Base-by-base conservation (phyloP, 148 eudicot genomes). In the Pouteria glomerata region DNA sequence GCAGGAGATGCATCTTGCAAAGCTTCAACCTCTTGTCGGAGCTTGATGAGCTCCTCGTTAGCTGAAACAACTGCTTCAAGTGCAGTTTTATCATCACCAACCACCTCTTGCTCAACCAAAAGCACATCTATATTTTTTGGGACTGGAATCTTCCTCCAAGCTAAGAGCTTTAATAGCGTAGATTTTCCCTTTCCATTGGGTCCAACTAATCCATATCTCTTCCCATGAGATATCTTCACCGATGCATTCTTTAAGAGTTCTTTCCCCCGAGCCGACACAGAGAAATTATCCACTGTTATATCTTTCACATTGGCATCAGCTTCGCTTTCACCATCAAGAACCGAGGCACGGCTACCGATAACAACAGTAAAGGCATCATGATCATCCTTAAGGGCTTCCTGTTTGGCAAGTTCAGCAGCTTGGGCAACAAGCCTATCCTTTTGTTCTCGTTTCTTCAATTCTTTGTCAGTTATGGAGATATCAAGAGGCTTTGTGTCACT, bases 121-220 rank as follows among this genome's bases (percentile, higher is more conserved):
- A 66, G 70, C 70, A 66, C 70, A 48, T 66, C 70, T 30, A 66
- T 66, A 30, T 66, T 66, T 33, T 66, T 66, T 23, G 70, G 70
- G 30, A 66, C 70, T 30, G 70, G 70, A 66, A 66, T 66, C 57
- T 66, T 66, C 16, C 70, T 66, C 70, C 70, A 66, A 66, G 70
- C 57, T 66, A 66, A 57, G 70, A 85, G 88, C 82, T 85, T 85
- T 63, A 85, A 72, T 71, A 85, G 86, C 7, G 90, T 84, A 34
- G 90, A 84, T 67, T 86, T 86, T 14, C 90, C 90, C 82, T 45
- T 86, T 29, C 90, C 90, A 74, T 86, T 86, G 4, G 88, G 90
- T 48, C 90, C 90, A 50, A 86, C 82, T 82, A 86, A 63, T 69
- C 90, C 87, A 44, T 86, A 86, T 69, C 90, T 84, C 66, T 84